Conservation (phyloP, 208 protist genomes). For the Phytomonas francai region DNA sequence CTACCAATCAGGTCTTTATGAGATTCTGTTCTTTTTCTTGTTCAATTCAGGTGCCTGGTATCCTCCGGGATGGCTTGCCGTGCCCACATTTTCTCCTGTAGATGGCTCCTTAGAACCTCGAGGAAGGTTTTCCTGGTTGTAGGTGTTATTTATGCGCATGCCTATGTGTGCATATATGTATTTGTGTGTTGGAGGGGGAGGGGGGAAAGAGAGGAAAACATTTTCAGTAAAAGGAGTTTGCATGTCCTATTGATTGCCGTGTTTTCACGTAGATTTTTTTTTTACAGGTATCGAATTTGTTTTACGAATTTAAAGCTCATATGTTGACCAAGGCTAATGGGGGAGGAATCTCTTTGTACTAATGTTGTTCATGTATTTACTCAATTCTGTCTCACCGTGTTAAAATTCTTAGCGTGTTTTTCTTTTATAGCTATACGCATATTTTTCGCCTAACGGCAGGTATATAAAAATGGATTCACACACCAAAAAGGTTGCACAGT, state of each 20-base stretch:
- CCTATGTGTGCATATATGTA: background rate
- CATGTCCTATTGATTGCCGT: too few species aligned
- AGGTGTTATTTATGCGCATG: background rate
- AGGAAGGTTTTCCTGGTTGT: background rate
- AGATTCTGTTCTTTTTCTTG: conserved; percentile 78
- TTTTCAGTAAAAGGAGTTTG: too few species aligned
- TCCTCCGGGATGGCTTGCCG: conserved; percentile 54
- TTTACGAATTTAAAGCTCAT: background rate
- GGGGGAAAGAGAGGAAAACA: background rate
- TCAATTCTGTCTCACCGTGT: background rate
- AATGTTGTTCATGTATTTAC: background rate
- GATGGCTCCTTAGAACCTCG: conserved; percentile 19
- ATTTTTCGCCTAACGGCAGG: background rate
- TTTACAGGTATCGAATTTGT: too few species aligned
- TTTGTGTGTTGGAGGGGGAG: background rate
- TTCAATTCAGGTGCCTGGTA: conserved; percentile 74
- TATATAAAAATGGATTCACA: too few species aligned
- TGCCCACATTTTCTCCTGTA: conserved; percentile 43
- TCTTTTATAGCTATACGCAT: conserved; percentile 6
- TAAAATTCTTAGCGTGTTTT: background rate
- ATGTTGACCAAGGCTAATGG: background rate
- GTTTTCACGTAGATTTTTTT: too few species aligned
- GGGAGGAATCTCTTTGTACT: background rate
- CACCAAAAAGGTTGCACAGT: too few species aligned
- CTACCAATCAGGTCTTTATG: conserved; percentile 57